Evolutionary conservation across 805 yeast species (phyloP).

Genomic region (Starmerella ratchasimensis): DNA sequence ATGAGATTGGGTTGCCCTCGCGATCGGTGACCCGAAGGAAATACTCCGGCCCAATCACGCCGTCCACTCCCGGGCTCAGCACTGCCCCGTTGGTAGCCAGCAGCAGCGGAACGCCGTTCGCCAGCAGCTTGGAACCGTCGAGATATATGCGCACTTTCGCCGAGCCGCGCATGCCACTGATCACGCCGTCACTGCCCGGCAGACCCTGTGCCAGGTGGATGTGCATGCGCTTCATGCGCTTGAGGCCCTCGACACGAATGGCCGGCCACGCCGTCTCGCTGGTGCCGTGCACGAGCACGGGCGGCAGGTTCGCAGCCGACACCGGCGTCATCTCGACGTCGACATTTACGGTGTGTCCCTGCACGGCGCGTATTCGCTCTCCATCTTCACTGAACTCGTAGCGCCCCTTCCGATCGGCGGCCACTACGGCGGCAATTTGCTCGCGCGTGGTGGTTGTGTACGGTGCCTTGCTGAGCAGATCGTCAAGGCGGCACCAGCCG

Average conservation of each 20-base stretch:
- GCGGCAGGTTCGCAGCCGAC: conserved; percentile 31
- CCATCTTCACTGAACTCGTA: conserved; percentile 35
- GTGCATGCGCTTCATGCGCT: conserved; percentile 64
- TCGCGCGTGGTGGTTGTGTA: conserved; percentile 45
- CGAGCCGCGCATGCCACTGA: conserved; percentile 61
- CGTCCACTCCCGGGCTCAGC: conserved; percentile 49
- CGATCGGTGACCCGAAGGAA: conserved; percentile 32
- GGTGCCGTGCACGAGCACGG: conserved; percentile 73
- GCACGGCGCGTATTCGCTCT: conserved; percentile 64
- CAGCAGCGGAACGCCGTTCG: conserved; percentile 38
- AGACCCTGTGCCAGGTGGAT: conserved; percentile 66
- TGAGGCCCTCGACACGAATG: conserved; percentile 46
- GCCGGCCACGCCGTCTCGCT: conserved; percentile 33
- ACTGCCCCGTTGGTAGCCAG: conserved; percentile 64
- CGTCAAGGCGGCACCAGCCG: conserved; percentile 51
- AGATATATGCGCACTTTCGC: conserved; percentile 48
- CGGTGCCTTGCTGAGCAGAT: conserved; percentile 42
- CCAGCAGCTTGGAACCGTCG: conserved; percentile 38
- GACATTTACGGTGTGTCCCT: conserved; percentile 67
- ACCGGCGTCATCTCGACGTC: conserved; percentile 33
- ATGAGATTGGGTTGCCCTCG: conserved; percentile 13
- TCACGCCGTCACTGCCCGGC: conserved; percentile 34
- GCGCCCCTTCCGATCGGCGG: conserved; percentile 54
- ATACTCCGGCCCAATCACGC: conserved; percentile 34
- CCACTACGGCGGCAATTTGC: conserved; percentile 51